Base-by-base conservation (phyloP, 2,329 filamentous ascomycete species). In the Cladosporium oxysporum region DNA sequence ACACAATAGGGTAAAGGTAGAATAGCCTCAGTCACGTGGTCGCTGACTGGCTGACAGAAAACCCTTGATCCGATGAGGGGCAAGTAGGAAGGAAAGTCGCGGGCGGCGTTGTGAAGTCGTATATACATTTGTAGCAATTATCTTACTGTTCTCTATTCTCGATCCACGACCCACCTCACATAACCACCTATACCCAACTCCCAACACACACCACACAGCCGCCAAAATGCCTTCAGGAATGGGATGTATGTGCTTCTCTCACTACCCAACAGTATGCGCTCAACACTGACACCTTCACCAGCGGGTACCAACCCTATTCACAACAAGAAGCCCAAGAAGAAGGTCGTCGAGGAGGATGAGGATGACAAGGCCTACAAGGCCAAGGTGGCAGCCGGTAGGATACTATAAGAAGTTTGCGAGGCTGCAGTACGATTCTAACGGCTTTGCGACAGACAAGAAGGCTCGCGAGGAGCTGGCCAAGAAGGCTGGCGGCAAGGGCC, bases 401-500 rank as follows among this genome's bases (percentile, higher is more conserved):
- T 72, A 89, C 80, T 28, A 23, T 23, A 58, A 18, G 3, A 33
- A 10, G n/a, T 11, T 21, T 1, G 11, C 11, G 33, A 31, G 29
- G 33, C 26, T 49, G 31, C 21, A 8, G 21, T 5, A 23, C 21
- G 12, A 29, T 8, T n/a, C 57, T 59, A 47, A 55, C 28, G 16
- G 6, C 65, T 21, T 29, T 70, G 49, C 23, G 49, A 63, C 61
- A 83, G 82, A 83, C 72, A 83, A 83, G 79, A 95, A 96, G 83
- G 81, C 91, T 28, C 70, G 73, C 91, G 92, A 93, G 73, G 90
- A 92, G 76, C 92, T 93, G 84, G 91, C 90, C 55, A 90, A 88
- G 80, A 94, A 96, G 83, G 81, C 91, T 55, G 90, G 90, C 75
- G 91, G 91, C 79, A 96, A 96, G 83, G 94, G 94, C 3, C 93